Percentiles rank a stretch among this genome's conserved stretches.
Conservation (phyloP, 1,284 basidiomycete genomes). For the Boletellus deceptivus region DNA sequence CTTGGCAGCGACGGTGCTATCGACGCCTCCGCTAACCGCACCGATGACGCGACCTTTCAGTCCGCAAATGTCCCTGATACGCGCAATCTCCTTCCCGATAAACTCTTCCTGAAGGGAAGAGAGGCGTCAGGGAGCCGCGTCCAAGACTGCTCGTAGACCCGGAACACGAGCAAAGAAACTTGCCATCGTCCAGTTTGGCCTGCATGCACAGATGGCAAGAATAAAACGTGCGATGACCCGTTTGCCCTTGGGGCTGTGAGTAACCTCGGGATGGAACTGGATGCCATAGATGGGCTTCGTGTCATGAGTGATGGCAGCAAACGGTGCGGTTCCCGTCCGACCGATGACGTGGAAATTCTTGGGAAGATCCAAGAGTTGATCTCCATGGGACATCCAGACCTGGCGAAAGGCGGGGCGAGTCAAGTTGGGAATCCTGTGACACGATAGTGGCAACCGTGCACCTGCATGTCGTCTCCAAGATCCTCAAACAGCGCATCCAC, state of each 20-base stretch:
- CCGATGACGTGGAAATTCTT: constrained; percentile 88
- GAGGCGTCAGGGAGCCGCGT: too few relatives aligned
- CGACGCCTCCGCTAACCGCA: constrained; percentile 96
- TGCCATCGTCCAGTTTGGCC: constrained; percentile 94
- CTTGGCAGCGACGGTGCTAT: constrained; percentile 97
- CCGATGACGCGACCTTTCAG: constrained; percentile 95
- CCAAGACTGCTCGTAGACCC: too few relatives aligned
- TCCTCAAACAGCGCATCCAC: constrained; percentile 85
- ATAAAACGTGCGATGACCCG: constrained; percentile 92
- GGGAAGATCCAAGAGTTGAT: constrained; percentile 85
- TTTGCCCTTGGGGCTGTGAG: constrained; percentile 88
- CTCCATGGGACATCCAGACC: constrained; percentile 99
- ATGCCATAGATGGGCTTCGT: constrained; percentile 92
- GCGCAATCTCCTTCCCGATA: constrained; percentile 94
- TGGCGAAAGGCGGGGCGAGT: constrained; percentile 30
- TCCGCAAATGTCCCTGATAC: constrained; percentile 95
- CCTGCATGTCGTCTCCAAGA: constrained; percentile 81
- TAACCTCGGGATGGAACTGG: constrained; percentile 99
- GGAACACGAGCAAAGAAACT: constrained; percentile 11
- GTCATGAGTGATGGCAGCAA: constrained; percentile 91
- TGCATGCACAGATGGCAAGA: constrained; percentile 81
- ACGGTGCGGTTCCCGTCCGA: constrained; percentile 86
- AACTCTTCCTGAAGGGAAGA: constrained; percentile 76
- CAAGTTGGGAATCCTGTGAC: too few relatives aligned
- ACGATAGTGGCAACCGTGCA: constrained; percentile 26